Evolutionary conservation across 2,329 filamentous ascomycete genomes (phyloP).

Genomic region (Fusarium cicatricum): DNA sequence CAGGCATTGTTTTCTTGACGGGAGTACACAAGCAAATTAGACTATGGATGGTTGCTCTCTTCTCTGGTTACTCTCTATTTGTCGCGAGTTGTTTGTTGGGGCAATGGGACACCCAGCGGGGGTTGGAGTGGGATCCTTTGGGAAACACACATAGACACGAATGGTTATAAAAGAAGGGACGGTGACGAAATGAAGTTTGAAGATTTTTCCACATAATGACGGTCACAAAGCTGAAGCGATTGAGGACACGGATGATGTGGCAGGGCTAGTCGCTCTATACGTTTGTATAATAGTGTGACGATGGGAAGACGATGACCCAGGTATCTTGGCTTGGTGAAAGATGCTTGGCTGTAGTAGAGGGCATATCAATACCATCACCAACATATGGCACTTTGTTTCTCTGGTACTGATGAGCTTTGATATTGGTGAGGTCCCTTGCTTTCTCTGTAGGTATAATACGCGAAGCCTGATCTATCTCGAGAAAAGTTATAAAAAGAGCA

Average conservation of each 20-base stretch:
- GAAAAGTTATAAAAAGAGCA: no score
- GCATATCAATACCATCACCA: not conserved
- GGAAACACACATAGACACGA: conserved; percentile 35
- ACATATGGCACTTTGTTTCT: not conserved
- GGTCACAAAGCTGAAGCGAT: not conserved
- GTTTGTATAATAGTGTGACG: no score
- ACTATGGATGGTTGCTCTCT: conserved; percentile 42
- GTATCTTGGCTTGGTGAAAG: not conserved
- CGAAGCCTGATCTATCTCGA: no score
- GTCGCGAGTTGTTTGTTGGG: conserved; percentile 29
- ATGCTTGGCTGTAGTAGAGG: not conserved
- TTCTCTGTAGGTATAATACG: no score
- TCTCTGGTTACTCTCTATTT: conserved; percentile 40
- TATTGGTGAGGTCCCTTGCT: not conserved
- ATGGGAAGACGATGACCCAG: no score
- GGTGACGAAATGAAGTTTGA: conserved; percentile 21
- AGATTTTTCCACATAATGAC: not conserved
- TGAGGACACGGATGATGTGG: not conserved
- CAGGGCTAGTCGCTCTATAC: not conserved
- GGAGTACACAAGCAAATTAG: conserved; percentile 43
- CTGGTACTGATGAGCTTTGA: not conserved
- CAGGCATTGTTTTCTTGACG: conserved; percentile 39
- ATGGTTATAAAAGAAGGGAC: conserved; percentile 24
- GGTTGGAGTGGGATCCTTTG: conserved; percentile 20
- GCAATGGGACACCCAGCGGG: conserved; percentile 24